Evolutionary conservation across 352 stramenopile species (phyloP), one percentile per base, ranked within the genome.

Genomic region (Globisporangium viniferum): DNA sequence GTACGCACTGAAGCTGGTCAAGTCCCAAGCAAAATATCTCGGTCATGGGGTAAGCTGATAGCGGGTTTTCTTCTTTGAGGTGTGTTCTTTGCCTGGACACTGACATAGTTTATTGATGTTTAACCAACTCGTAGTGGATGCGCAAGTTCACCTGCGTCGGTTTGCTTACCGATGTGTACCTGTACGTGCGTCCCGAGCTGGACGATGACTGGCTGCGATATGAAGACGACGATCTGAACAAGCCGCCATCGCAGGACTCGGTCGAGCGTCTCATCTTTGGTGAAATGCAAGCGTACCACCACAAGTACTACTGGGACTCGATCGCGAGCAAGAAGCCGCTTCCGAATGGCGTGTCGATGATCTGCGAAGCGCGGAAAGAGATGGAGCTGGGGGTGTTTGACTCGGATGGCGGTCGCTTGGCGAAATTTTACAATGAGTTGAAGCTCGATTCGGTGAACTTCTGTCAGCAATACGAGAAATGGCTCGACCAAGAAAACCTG

Each of bases 381-480:
- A 77, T 94, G 4, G 62, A 74, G 24, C 73, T 75, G 3, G 78
- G 86, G 61, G 69, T 64, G 20, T 91, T 94, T 57, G 74, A 90
- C 44, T 57, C 75, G 15, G 84, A 93, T 51, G 87, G 87, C 29
- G 87, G 85, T 4, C 82, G 80, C 14, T 63, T 88, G 61, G 70
- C 71, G n/a, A 92, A 84, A 59, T 84, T 91, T 63, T 92, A 88
- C 70, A 71, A 73, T 41, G 79, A 84, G 0, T 69, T 93, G 15
- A 91, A 91, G 66, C 71, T 94, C 33, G 87, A 94, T 62, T 67
- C 83, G 33, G 70, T 74, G 39, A 81, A 82, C 59, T 93, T 90
- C 55, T 92, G 87, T 73, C 84, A 90, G 62, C 84, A 93, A 66
- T 94, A 94, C 65, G 87, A 94, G 53, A 92, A 92, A 60, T 94